Conservation (phyloP, 106 monocot genomes). For the Dendrobium catenatum region DNA sequence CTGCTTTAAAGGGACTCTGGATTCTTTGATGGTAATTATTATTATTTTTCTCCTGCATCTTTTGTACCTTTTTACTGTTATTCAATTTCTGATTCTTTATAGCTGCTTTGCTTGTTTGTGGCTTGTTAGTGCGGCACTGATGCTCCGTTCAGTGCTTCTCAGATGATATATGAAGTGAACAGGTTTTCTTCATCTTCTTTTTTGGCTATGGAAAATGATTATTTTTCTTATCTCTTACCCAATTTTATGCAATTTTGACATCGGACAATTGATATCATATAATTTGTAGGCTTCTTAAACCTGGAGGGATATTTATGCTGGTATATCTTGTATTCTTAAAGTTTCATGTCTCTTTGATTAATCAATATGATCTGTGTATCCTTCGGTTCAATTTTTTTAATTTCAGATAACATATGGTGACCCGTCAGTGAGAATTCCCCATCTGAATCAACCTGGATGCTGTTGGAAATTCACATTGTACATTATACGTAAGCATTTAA, state of each 20-base stretch:
- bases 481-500: constrained; percentile 61
- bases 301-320: constrained; percentile 90
- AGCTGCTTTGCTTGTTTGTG: background rate
- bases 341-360: background rate
- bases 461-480: constrained; percentile 78
- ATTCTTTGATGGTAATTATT: constrained; percentile 88
- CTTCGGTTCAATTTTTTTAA: background rate
- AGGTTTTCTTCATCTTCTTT: constrained; percentile 33
- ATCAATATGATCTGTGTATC: background rate
- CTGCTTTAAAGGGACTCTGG: constrained; percentile 63
- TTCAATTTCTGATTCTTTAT: constrained; percentile 7
- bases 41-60: background rate
- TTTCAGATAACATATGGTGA: constrained; percentile 92
- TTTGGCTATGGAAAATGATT: background rate
- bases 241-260: background rate
- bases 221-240: background rate
- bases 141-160: constrained; percentile 79
- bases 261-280: constrained; percentile 12
- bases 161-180: constrained; percentile 88
- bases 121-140: constrained; percentile 66
- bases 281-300: constrained; percentile 73
- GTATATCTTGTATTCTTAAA: constrained; percentile 25
- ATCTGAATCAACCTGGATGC: constrained; percentile 62
- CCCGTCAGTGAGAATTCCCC: constrained; percentile 72
- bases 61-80: background rate